These are phyloP conservation scores for Heracleum sosnowskyi DNA, from an alignment of 129 eudicot species.

Conservation along the genomic window DNA sequence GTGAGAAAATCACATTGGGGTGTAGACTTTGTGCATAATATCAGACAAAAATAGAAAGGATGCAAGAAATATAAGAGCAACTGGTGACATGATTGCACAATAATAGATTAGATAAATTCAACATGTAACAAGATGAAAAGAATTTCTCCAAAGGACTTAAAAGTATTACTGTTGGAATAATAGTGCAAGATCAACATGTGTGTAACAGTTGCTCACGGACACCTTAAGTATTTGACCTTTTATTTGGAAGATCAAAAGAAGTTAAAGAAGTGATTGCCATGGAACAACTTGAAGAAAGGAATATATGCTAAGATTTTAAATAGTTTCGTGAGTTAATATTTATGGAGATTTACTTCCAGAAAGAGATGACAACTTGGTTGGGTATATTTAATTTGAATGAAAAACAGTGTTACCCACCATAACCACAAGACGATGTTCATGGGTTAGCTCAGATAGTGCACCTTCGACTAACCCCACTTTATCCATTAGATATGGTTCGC, in stretches of 20 bases:
- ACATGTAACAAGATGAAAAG: neutral
- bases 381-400: neutral
- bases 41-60: neutral
- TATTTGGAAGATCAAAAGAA: neutral
- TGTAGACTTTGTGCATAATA: neutral
- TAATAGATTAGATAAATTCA: neutral
- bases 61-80: neutral
- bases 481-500: constrained; percentile 49
- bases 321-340: neutral
- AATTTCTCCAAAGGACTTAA: neutral
- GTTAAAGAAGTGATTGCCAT: neutral
- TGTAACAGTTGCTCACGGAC: neutral
- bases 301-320: neutral
- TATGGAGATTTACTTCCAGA: neutral
- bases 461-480: constrained; percentile 73
- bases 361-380: neutral
- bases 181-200: neutral
- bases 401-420: constrained; percentile 29
- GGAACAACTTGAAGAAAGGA: neutral
- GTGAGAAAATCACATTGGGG: neutral
- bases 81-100: neutral
- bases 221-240: neutral
- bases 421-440: constrained; percentile 58
- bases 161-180: neutral
- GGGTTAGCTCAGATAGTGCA: constrained; percentile 58